These are phyloP conservation scores for Corymbia calophylla DNA, from an alignment of 441 rosid species.

Conservation along the genomic window DNA sequence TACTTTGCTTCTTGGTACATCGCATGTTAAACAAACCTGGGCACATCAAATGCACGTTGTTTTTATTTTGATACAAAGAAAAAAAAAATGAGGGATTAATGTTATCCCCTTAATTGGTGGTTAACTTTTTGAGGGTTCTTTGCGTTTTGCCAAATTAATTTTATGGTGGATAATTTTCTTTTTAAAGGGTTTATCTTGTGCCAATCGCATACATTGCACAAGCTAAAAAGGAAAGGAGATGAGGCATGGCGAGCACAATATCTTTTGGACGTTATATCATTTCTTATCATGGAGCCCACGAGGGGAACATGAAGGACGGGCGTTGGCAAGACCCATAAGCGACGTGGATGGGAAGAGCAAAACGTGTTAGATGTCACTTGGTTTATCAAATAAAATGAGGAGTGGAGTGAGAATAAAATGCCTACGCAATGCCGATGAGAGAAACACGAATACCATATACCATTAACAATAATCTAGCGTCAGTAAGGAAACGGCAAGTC, in stretches of 20 bases:
- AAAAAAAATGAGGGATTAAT: neutral
- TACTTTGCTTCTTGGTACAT: neutral
- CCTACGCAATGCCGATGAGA: neutral
- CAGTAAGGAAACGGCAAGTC: neutral
- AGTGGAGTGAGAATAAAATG: neutral
- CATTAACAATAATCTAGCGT: neutral
- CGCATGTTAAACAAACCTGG: neutral
- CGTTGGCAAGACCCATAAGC: neutral
- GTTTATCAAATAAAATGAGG: neutral
- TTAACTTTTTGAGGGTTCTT: neutral
- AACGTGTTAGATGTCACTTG: neutral
- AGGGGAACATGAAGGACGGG: neutral
- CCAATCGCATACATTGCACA: neutral
- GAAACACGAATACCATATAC: neutral
- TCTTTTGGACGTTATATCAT: neutral
- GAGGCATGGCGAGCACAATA: neutral
- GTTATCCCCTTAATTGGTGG: neutral
- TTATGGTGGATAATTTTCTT: neutral
- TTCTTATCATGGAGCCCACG: neutral
- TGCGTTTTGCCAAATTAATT: neutral
- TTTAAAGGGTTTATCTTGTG: neutral
- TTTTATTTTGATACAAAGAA: neutral
- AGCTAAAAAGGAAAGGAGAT: neutral
- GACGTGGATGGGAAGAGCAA: neutral
- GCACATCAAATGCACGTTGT: neutral